A percentile compares a stretch with the other conserved stretches of the same genome.
Evolutionary conservation across 495 filamentous ascomycete genomes (phyloP).

Genomic region (Penicillium goetzii): DNA sequence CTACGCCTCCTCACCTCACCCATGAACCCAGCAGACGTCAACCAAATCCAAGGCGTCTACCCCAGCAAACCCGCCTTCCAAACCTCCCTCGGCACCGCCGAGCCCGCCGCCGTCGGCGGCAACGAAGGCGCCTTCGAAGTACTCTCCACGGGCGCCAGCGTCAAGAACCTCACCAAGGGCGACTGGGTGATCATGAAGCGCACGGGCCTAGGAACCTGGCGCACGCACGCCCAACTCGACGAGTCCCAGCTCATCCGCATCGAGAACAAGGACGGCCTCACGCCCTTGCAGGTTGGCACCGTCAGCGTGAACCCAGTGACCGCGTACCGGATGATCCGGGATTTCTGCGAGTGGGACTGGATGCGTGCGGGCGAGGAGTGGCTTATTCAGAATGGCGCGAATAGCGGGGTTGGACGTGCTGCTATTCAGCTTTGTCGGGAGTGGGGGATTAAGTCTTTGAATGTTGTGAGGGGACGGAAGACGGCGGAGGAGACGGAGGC

Average conservation of each 20-base stretch:
- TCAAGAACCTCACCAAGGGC: constrained; percentile 62
- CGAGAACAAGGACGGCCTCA: constrained; percentile 68
- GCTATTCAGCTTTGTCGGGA: constrained; percentile 80
- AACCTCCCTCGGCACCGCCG: constrained; percentile 69
- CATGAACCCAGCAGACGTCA: constrained; percentile 97
- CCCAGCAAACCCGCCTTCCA: constrained; percentile 78
- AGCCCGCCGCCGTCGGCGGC: constrained; percentile 75
- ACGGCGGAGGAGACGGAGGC: constrained; percentile 62
- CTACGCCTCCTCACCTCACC: constrained; percentile 82
- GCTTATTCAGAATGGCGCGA: constrained; percentile 97
- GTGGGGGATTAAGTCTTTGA: constrained; percentile 88
- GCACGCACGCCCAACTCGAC: constrained; percentile 82
- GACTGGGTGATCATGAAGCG: constrained; percentile 90
- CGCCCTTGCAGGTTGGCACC: constrained; percentile 75
- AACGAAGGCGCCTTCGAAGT: constrained; percentile 95
- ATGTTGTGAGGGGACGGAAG: constrained; percentile 74
- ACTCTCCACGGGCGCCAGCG: constrained; percentile 61
- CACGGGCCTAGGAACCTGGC: constrained; percentile 86
- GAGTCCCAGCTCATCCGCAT: constrained; percentile 67
- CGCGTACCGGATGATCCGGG: constrained; percentile 88
- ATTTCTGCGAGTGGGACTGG: constrained; percentile 68
- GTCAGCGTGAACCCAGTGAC: constrained; percentile 91
- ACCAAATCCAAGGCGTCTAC: constrained; percentile 97
- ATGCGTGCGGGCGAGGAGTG: constrained; percentile 63
- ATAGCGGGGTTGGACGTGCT: constrained; percentile 85